phyloP scores from a whole-genome alignment of 768 basidiomycete genomes.

The Amanita thiersii region DNA sequence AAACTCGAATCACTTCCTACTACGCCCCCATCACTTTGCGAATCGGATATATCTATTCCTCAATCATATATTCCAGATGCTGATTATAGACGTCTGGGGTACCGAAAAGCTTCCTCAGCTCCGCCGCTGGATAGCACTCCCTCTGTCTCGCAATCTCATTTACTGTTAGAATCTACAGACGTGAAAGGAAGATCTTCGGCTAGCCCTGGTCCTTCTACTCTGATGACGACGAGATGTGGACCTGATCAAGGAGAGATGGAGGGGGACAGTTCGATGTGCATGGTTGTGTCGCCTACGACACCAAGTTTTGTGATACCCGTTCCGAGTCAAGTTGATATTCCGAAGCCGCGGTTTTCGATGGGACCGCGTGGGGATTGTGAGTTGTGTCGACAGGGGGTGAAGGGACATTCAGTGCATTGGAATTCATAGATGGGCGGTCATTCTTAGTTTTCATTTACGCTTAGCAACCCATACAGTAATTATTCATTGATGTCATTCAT shows the following conservation, averaged over 20 bases:
- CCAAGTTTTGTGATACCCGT: slow-evolving; percentile 8
- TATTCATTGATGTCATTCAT: background rate
- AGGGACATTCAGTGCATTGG: slow-evolving; percentile 69
- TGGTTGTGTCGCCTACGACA: slow-evolving; percentile 19
- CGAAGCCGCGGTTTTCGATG: slow-evolving; percentile 22
- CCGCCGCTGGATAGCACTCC: background rate
- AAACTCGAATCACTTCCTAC: background rate
- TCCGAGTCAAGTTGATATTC: slow-evolving; percentile 11
- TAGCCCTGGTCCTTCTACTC: slow-evolving; percentile 4
- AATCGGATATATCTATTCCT: background rate
- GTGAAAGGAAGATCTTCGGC: no score
- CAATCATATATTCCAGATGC: background rate
- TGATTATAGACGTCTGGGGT: no score
- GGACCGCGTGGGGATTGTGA: slow-evolving; percentile 24
- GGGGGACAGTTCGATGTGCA: slow-evolving; percentile 7
- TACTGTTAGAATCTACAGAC: no score
- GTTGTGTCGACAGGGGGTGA: slow-evolving; percentile 23
- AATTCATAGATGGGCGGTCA: slow-evolving; percentile 22
- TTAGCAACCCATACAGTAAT: no score
- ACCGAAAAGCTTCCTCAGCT: no score
- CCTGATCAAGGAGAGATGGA: background rate
- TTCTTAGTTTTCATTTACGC: background rate
- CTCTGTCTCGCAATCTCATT: no score
- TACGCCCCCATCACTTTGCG: background rate
- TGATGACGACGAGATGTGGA: slow-evolving; percentile 6